phyloP scores from a whole-genome alignment of 495 filamentous ascomycete genomes.

The Jackrogersella minutella region DNA sequence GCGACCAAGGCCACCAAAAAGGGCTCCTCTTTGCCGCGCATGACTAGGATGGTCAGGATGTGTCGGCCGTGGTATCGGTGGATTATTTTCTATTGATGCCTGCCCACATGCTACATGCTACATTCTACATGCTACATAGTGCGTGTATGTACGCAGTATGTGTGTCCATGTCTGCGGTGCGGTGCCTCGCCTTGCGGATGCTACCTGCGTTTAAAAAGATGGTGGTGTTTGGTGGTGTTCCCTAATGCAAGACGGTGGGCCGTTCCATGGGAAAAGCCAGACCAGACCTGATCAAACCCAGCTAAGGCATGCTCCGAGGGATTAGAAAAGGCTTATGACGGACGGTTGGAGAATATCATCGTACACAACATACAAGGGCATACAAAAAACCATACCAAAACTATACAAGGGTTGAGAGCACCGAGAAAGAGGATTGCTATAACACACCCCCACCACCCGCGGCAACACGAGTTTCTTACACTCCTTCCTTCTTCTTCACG shows the following conservation, averaged over 20 bases:
- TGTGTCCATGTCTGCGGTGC: too few species aligned
- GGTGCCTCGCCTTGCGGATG: slow-evolving; percentile 36
- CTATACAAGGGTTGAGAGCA: slow-evolving; percentile 34
- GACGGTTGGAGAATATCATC: slow-evolving; percentile 20
- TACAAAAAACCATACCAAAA: too few species aligned
- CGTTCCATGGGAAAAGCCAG: slow-evolving; percentile 25
- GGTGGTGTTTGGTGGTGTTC: slow-evolving; percentile 18
- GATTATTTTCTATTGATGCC: slow-evolving; percentile 30
- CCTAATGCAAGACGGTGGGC: slow-evolving; percentile 46
- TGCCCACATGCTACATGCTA: slow-evolving; percentile 7
- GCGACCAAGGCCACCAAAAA: slow-evolving; percentile 10
- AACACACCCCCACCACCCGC: slow-evolving; percentile 55
- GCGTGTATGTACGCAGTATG: too few species aligned
- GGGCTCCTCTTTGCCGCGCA: slow-evolving; percentile 43
- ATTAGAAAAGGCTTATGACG: slow-evolving; percentile 4
- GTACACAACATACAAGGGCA: neutral
- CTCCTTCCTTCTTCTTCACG: slow-evolving; percentile 58
- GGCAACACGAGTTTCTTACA: slow-evolving; percentile 57
- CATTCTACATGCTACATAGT: neutral
- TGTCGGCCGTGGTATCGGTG: slow-evolving; percentile 42
- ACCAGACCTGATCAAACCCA: slow-evolving; percentile 32
- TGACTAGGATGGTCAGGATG: slow-evolving; percentile 34
- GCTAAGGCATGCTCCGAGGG: slow-evolving; percentile 40
- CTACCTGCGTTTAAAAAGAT: slow-evolving; percentile 12
- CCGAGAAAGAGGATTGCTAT: slow-evolving; percentile 46